Evolutionary conservation across 768 basidiomycete genomes (phyloP).

Genomic region (Tricholoma terreum): DNA sequence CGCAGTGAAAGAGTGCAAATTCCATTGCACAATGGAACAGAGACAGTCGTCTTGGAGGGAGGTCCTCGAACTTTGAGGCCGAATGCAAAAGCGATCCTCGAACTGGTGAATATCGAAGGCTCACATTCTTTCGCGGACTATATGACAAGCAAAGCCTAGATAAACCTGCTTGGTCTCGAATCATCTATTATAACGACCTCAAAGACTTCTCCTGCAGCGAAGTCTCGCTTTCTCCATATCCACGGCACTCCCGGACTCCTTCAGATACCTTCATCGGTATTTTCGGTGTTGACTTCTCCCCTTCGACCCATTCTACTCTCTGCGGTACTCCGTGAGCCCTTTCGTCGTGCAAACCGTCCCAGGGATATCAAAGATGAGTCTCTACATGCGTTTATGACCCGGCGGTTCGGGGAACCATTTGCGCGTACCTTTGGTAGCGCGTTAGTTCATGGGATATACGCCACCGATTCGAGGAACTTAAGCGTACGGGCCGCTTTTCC

Average conservation of each 20-base stretch:
- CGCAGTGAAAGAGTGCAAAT: slow-evolving; percentile 53
- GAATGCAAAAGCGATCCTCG: slow-evolving; percentile 66
- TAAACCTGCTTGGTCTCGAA: slow-evolving; percentile 67
- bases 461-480: slow-evolving; percentile 72
- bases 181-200: slow-evolving; percentile 64
- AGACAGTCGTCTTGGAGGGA: slow-evolving; percentile 66
- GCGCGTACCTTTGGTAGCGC: slow-evolving; percentile 77
- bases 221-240: slow-evolving; percentile 69
- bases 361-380: slow-evolving; percentile 63
- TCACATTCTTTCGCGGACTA: slow-evolving; percentile 1
- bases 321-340: slow-evolving; percentile 56
- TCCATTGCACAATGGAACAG: slow-evolving; percentile 19
- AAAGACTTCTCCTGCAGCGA: slow-evolving; percentile 67
- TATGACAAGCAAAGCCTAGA: slow-evolving; percentile 43
- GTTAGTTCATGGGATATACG: slow-evolving; percentile 91
- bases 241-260: slow-evolving; percentile 51
- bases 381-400: slow-evolving; percentile 70
- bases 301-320: slow-evolving; percentile 46
- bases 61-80: slow-evolving; percentile 89
- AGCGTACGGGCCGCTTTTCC: slow-evolving; percentile 81
- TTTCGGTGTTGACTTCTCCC: slow-evolving; percentile 37
- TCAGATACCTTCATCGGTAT: slow-evolving; percentile 41
- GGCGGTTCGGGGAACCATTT: slow-evolving; percentile 69
- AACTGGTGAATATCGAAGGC: slow-evolving; percentile 56
- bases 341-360: slow-evolving; percentile 44